A percentile compares a stretch with the other conserved stretches of the same genome.
Evolutionary conservation across 2,329 filamentous ascomycete species (phyloP).

Genomic region (Talaromyces sp.): DNA sequence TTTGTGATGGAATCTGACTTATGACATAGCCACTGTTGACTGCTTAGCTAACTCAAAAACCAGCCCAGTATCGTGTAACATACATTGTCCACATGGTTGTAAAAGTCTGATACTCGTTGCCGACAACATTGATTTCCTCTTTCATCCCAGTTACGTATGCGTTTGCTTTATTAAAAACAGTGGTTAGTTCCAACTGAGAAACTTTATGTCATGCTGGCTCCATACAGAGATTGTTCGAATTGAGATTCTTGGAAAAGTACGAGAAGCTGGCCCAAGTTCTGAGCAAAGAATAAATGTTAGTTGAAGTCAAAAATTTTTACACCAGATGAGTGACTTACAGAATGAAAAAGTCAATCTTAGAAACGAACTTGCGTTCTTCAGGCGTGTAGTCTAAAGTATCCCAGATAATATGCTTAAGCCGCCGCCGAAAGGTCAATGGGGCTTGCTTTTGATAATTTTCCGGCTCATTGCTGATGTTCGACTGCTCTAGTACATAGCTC

Average conservation of each 20-base stretch:
- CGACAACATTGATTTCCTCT: conserved; percentile 32
- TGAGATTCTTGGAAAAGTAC: conserved; percentile 17
- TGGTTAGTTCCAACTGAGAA: neutral
- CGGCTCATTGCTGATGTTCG: neutral
- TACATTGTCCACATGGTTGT: conserved; percentile 27
- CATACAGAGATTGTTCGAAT: conserved; percentile 14
- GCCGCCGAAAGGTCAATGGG: neutral
- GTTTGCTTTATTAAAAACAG: conserved; percentile 10
- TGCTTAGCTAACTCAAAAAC: neutral
- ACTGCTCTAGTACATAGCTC: neutral
- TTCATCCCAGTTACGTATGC: conserved; percentile 44
- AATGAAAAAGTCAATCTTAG: conserved; percentile 13
- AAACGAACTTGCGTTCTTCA: conserved; percentile 9
- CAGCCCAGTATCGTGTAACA: conserved; percentile 12
- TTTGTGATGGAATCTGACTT: conserved; percentile 23
- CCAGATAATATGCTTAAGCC: conserved; percentile 8
- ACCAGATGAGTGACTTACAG: neutral
- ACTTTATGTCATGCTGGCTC: neutral
- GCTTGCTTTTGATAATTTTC: neutral
- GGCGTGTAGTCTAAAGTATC: conserved; percentile 12
- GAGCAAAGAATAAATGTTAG: neutral
- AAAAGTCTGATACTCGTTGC: conserved; percentile 30
- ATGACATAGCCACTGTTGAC: conserved; percentile 13
- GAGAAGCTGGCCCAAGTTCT: conserved; percentile 16
- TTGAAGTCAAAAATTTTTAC: neutral